phyloP scores from a whole-genome alignment of 257 asterid genomes.

The Salvia rosmarinus region DNA sequence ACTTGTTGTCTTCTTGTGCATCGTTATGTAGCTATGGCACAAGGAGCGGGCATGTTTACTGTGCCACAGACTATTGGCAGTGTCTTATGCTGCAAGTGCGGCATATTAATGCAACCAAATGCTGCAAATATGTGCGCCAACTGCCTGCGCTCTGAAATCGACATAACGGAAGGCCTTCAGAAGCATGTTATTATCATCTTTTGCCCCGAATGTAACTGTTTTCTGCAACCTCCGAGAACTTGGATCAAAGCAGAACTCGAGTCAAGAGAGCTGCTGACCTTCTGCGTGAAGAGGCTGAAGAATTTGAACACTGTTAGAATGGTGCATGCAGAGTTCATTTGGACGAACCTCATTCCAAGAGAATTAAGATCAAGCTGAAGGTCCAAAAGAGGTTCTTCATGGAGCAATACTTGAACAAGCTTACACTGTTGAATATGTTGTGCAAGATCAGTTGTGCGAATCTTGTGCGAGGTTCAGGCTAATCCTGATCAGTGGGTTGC shows the following conservation, averaged over 20 bases:
- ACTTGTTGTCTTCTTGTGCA: neutral
- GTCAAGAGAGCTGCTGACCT: constrained; percentile 50
- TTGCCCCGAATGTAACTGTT: constrained; percentile 52
- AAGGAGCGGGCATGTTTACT: constrained; percentile 46
- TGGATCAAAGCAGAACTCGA: constrained; percentile 59
- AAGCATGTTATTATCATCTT: constrained; percentile 43
- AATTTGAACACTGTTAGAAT: constrained; percentile 49
- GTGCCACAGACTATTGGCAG: constrained; percentile 50
- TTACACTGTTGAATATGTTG: constrained; percentile 47
- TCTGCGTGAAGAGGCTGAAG: constrained; percentile 53
- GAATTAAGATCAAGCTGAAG: constrained; percentile 48
- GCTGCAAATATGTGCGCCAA: constrained; percentile 62
- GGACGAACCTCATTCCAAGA: constrained; percentile 63
- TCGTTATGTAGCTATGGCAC: constrained; percentile 35
- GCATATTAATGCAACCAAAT: constrained; percentile 57
- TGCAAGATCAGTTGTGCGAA: constrained; percentile 60
- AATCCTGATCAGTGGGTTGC: constrained; percentile 73
- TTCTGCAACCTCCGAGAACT: constrained; percentile 58
- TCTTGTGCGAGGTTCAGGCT: constrained; percentile 51
- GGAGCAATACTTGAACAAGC: constrained; percentile 59
- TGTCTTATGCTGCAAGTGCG: constrained; percentile 56
- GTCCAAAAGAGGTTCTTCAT: constrained; percentile 60
- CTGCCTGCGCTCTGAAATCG: constrained; percentile 52
- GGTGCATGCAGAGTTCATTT: constrained; percentile 51
- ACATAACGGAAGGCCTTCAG: constrained; percentile 55